Evolutionary conservation across 2,329 filamentous ascomycete species (phyloP).

Genomic region (Exophiala alcalophila): DNA sequence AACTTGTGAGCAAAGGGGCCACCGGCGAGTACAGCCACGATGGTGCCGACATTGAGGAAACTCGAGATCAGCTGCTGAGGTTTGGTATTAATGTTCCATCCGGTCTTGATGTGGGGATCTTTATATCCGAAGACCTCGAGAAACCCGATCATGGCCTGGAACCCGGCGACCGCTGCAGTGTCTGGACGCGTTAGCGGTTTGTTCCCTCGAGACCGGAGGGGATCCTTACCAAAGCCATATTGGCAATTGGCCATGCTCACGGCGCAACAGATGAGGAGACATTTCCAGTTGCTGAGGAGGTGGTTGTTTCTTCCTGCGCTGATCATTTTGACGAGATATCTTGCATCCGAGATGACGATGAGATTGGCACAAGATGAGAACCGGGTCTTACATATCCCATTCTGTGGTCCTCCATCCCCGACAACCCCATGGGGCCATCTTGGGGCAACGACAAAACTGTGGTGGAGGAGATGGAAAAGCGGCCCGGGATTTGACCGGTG

Average conservation of each 20-base stretch:
- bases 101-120: conserved; percentile 35
- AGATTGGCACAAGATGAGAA: too few relatives aligned
- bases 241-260: conserved; percentile 52
- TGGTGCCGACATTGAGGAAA: conserved; percentile 51
- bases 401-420: too few relatives aligned
- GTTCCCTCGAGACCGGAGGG: conserved; percentile 37
- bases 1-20: conserved; percentile 49
- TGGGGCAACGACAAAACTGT: too few relatives aligned
- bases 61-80: conserved; percentile 53
- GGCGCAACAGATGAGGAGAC: conserved; percentile 46
- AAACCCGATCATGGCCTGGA: conserved; percentile 54
- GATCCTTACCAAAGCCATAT: conserved; percentile 50
- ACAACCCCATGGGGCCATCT: too few relatives aligned
- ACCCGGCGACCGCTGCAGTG: conserved; percentile 22
- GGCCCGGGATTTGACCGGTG: conserved; percentile 8
- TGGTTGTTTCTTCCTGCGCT: conserved; percentile 14
- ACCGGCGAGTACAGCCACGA: conserved; percentile 49
- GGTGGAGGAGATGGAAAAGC: too few relatives aligned
- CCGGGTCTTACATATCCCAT: too few relatives aligned
- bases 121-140: conserved; percentile 51
- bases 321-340: conserved; percentile 14
- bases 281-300: conserved; percentile 40
- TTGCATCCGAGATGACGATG: too few relatives aligned
- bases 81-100: conserved; percentile 40
- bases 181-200: conserved; percentile 4